phyloP scores from a whole-genome alignment of 371 early-diverging fungal species.

The Circinella umbellata region DNA sequence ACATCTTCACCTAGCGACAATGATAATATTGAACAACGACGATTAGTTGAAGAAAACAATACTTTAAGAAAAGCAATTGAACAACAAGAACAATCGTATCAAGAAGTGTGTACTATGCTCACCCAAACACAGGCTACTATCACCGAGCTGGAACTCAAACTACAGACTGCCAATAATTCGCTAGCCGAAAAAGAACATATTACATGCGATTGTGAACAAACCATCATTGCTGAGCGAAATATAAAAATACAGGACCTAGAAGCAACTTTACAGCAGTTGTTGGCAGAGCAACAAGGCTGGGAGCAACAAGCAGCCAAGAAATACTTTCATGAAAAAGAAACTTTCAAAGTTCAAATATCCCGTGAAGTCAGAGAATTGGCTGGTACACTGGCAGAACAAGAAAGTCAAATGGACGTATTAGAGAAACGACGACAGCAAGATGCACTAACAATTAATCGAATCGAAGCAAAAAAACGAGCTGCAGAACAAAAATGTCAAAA shows the following conservation, averaged over 20 bases:
- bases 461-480: slow-evolving; percentile 2
- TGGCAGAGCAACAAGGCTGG: background rate
- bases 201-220: background rate
- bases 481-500: slow-evolving; percentile 8
- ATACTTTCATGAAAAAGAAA: slow-evolving; percentile 15
- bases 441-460: background rate
- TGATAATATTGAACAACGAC: too few relatives aligned
- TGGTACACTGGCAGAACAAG: slow-evolving; percentile 18
- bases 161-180: slow-evolving; percentile 2
- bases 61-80: background rate
- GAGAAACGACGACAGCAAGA: slow-evolving; percentile 18
- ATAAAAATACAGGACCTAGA: background rate
- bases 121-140: background rate
- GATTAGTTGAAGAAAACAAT: too few relatives aligned
- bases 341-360: slow-evolving; percentile 17
- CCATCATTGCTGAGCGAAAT: background rate
- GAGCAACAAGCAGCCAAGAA: slow-evolving; percentile 1
- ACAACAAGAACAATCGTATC: background rate
- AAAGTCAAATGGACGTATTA: slow-evolving; percentile 17
- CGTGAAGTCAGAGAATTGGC: slow-evolving; percentile 23
- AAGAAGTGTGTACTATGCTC: background rate
- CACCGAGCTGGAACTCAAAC: slow-evolving; percentile 10
- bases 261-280: slow-evolving; percentile 2
- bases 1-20: background rate
- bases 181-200: slow-evolving; percentile 2